Percentiles rank a stretch among this genome's conserved stretches.
Evolutionary conservation across 257 asterid genomes (phyloP).

Genomic region (Misopates orontium): DNA sequence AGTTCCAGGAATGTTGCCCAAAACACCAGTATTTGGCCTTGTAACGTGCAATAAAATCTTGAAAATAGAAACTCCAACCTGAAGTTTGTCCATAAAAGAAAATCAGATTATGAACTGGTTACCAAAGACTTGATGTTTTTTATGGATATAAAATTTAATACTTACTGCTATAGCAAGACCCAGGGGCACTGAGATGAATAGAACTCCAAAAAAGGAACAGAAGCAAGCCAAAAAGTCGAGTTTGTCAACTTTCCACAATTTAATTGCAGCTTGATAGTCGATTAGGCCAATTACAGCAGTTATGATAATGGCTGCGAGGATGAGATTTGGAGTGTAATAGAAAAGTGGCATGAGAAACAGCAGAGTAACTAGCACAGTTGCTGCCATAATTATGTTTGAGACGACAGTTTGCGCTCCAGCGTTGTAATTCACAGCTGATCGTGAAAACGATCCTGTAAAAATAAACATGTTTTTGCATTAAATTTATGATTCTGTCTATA

Average conservation of each 20-base stretch:
- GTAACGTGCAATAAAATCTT: slow-evolving; percentile 87
- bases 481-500: background rate
- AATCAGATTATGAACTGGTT: slow-evolving; percentile 24
- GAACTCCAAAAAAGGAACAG: slow-evolving; percentile 84
- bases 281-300: slow-evolving; percentile 90
- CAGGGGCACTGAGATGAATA: slow-evolving; percentile 86
- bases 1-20: slow-evolving; percentile 89
- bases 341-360: slow-evolving; percentile 85
- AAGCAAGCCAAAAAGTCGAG: slow-evolving; percentile 84
- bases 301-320: slow-evolving; percentile 82
- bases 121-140: slow-evolving; percentile 21
- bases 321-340: slow-evolving; percentile 78
- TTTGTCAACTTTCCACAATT: slow-evolving; percentile 89
- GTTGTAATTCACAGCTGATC: slow-evolving; percentile 88
- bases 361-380: slow-evolving; percentile 70
- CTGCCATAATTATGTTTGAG: slow-evolving; percentile 83
- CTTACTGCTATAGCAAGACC: slow-evolving; percentile 95
- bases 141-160: background rate
- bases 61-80: slow-evolving; percentile 94
- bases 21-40: slow-evolving; percentile 68
- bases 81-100: slow-evolving; percentile 9
- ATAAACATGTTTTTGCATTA: background rate
- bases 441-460: slow-evolving; percentile 76
- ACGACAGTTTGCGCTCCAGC: slow-evolving; percentile 85
- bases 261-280: slow-evolving; percentile 67